Conservation (phyloP, 208 protist genomes). For the Wallacemonas collosoma region DNA sequence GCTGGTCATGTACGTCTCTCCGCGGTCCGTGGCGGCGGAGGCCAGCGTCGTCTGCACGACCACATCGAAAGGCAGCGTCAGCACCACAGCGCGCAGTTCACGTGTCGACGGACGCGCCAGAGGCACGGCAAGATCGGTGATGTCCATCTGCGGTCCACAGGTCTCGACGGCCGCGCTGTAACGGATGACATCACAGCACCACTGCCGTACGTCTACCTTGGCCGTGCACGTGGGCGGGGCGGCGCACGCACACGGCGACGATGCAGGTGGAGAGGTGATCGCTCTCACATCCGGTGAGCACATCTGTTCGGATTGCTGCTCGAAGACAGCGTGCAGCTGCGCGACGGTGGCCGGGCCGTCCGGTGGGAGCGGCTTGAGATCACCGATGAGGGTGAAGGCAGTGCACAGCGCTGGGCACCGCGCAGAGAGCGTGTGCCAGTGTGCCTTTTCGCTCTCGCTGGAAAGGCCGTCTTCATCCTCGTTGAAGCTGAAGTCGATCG, state of each 20-base stretch:
- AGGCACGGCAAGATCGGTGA: not conserved
- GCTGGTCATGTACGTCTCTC: conserved; percentile 9
- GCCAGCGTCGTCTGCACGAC: conserved; percentile 24
- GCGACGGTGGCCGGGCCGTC: conserved; percentile 10
- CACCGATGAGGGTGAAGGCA: conserved; percentile 7
- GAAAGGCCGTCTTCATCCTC: not conserved
- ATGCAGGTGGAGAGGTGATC: not conserved
- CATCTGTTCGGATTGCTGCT: not conserved
- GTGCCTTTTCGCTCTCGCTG: not conserved
- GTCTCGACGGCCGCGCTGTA: not conserved
- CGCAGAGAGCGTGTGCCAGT: not conserved
- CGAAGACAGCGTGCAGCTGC: conserved; percentile 1
- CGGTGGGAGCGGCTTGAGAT: not conserved
- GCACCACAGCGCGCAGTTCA: conserved; percentile 45
- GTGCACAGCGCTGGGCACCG: conserved; percentile 3
- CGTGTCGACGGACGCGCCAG: conserved; percentile 35
- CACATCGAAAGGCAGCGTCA: conserved; percentile 36
- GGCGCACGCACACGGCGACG: not conserved
- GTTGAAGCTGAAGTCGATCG: conserved; percentile 7
- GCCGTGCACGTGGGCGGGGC: not conserved
- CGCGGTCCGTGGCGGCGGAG: conserved; percentile 11
- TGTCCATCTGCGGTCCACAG: not conserved
- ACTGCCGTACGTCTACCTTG: conserved; percentile 10
- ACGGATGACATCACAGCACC: conserved; percentile 12
- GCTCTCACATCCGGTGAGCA: not conserved